Base-by-base conservation (phyloP, 2,329 filamentous ascomycete genomes). In the Epichloe uncinata region DNA sequence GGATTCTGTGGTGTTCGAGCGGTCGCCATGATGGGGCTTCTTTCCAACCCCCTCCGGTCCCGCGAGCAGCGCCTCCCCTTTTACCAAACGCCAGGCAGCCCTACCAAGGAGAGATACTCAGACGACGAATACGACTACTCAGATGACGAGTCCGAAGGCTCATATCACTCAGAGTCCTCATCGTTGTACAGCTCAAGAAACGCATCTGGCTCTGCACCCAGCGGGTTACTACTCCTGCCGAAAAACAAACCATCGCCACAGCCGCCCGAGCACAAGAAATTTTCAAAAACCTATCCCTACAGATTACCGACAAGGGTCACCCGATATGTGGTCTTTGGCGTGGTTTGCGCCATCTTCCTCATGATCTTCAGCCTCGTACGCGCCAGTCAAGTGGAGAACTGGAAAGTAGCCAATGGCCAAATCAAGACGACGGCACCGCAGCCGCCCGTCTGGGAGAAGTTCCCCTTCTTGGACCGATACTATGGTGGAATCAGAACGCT, bases 401-500 rank as follows among this genome's bases (percentile, higher is more conserved):
- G 72, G 59, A 73, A 73, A 51, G 61, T 84, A 30, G 75, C 78
- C 15, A 80, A 81, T 55, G 75, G 72, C 51, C 64, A 63, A 46
- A 63, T 68, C 5, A 60, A 63, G 12, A 63, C 59, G 6, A 58
- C 75, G 12, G 74, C 79, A 0, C 66, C 78, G 0, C 78, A 81
- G 18, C 85, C 87, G 12, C 79, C 82, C 0, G 67, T 78, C 5
- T 97, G 90, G 89, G 87, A 95, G 63, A 78, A 77, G 9, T 97
- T 95, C 62, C 80, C 82, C 0, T 94, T 95, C 60, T 66, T 98
- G 53, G 84, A 83, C 53, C 78, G 90, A 54, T 98, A 96, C 63
- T 93, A 96, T 63, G 91, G 89, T 13, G 93, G 93, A 1, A 75
- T 98, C 52, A 76, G 83, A 55, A 84, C 78, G 0, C 62, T 98